Evolutionary conservation across 2,329 filamentous ascomycete species (phyloP).

Genomic region (Alternaria brassicicola): DNA sequence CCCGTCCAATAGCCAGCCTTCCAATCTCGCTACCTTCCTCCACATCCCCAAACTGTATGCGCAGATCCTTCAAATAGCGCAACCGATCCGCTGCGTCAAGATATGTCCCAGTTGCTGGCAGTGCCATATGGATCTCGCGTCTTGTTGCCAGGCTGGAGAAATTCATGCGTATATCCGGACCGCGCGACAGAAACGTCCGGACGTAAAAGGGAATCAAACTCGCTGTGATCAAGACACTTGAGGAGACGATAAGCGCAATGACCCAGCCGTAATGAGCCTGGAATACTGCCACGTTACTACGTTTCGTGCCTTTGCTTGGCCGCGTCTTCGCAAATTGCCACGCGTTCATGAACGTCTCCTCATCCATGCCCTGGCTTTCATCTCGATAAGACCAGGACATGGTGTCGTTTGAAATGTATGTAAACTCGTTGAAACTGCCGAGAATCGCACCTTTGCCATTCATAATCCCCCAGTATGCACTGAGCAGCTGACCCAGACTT

Average conservation of each 20-base stretch:
- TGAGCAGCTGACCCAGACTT: not conserved
- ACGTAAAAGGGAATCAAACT: not conserved
- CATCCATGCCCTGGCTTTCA: not conserved
- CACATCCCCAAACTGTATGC: not conserved
- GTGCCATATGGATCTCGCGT: not conserved
- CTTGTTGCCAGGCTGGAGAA: not conserved
- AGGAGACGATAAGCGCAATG: not conserved
- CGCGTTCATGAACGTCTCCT: too few relatives aligned
- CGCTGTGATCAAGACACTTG: not conserved
- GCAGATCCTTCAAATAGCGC: not conserved
- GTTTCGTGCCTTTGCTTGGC: not conserved
- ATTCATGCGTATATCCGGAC: not conserved
- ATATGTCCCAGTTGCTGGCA: not conserved
- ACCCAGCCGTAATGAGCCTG: not conserved
- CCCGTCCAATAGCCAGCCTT: not conserved
- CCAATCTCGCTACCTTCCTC: not conserved
- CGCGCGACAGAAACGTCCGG: not conserved
- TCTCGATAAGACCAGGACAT: not conserved
- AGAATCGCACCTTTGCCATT: not conserved
- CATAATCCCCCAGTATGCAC: not conserved
- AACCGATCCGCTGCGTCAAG: not conserved
- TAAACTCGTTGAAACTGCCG: not conserved
- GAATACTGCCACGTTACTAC: not conserved
- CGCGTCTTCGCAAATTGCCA: not conserved
- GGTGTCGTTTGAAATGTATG: rapidly evolving